A percentile compares a stretch with the other conserved stretches of the same genome.
Evolutionary conservation across 345 rosid species (phyloP).

Genomic region (Laguncularia racemosa): DNA sequence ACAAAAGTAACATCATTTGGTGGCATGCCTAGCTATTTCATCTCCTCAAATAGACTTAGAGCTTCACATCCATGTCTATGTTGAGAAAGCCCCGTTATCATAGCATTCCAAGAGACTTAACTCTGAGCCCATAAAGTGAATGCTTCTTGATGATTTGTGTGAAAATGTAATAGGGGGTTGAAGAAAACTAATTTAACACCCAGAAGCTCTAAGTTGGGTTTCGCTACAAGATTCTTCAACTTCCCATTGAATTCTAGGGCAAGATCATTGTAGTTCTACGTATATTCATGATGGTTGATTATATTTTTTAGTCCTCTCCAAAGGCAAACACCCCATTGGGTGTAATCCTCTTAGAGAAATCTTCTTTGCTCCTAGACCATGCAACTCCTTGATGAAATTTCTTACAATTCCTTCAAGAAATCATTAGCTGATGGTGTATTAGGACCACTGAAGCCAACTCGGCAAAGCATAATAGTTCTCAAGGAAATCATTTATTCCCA

Average conservation of each 20-base stretch:
- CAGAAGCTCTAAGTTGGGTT: slow-evolving; percentile 27
- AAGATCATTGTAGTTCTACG: slow-evolving; percentile 24
- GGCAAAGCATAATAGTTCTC: slow-evolving; percentile 55
- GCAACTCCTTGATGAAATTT: slow-evolving; percentile 31
- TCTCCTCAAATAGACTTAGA: too few relatives aligned
- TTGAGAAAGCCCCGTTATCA: too few relatives aligned
- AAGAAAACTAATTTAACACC: slow-evolving; percentile 35
- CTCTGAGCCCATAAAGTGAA: slow-evolving; percentile 36
- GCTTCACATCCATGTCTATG: too few relatives aligned
- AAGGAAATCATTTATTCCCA: slow-evolving; percentile 60
- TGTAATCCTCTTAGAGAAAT: slow-evolving; percentile 51
- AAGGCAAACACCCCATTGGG: slow-evolving; percentile 62
- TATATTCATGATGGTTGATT: slow-evolving; percentile 22
- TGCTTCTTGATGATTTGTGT: slow-evolving; percentile 31
- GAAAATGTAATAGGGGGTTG: slow-evolving; percentile 35
- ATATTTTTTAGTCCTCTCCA: slow-evolving; percentile 40
- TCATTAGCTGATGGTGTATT: slow-evolving; percentile 36
- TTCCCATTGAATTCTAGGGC: slow-evolving; percentile 49
- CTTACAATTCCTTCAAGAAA: slow-evolving; percentile 33
- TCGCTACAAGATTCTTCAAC: slow-evolving; percentile 23
- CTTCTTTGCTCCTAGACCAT: slow-evolving; percentile 51
- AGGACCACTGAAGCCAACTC: slow-evolving; percentile 26
- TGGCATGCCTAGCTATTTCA: too few relatives aligned
- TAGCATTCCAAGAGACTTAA: too few relatives aligned
- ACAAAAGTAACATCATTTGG: too few relatives aligned